Evolutionary conservation across 352 stramenopile genomes (phyloP).

Genomic region (Pythium apleroticum): DNA sequence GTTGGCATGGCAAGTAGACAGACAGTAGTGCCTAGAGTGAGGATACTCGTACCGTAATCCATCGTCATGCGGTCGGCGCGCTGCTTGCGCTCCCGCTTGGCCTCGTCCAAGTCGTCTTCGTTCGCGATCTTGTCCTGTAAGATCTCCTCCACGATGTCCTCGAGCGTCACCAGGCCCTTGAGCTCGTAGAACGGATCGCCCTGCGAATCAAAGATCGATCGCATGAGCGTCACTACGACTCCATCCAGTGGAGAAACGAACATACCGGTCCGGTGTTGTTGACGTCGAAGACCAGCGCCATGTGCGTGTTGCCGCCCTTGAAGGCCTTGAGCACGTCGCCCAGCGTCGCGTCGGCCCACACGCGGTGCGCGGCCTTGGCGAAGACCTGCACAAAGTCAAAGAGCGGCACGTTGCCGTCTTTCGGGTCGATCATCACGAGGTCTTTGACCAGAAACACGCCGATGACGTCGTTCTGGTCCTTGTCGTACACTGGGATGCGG

Average conservation of each 20-base stretch:
- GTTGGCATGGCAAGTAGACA: too few species aligned
- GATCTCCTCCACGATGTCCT: constrained; percentile 99
- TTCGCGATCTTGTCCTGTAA: constrained; percentile 95
- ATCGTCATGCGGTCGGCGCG: constrained; percentile 58
- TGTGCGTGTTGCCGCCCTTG: constrained; percentile 70
- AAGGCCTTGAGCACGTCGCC: constrained; percentile 75
- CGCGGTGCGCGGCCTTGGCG: constrained; percentile 65
- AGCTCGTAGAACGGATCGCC: constrained; percentile 96
- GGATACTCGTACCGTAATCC: constrained; percentile 51
- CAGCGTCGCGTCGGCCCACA: constrained; percentile 66
- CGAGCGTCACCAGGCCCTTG: constrained; percentile 96
- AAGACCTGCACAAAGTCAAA: constrained; percentile 92
- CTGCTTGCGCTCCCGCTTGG: constrained; percentile 42
- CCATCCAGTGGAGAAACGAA: too few species aligned
- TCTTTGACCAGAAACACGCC: constrained; percentile 96
- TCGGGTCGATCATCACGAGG: constrained; percentile 82
- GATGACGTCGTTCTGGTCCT: constrained; percentile 95
- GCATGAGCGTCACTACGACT: background rate
- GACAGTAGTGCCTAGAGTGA: too few species aligned
- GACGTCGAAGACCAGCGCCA: constrained; percentile 75
- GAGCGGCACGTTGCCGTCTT: constrained; percentile 54
- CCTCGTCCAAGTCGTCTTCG: constrained; percentile 87
- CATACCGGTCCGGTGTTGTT: constrained; percentile 81
- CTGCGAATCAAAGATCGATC: constrained; percentile 20
- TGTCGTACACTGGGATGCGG: constrained; percentile 95